Conservation (phyloP, 257 asterid genomes). For the Jasminum sambac region DNA sequence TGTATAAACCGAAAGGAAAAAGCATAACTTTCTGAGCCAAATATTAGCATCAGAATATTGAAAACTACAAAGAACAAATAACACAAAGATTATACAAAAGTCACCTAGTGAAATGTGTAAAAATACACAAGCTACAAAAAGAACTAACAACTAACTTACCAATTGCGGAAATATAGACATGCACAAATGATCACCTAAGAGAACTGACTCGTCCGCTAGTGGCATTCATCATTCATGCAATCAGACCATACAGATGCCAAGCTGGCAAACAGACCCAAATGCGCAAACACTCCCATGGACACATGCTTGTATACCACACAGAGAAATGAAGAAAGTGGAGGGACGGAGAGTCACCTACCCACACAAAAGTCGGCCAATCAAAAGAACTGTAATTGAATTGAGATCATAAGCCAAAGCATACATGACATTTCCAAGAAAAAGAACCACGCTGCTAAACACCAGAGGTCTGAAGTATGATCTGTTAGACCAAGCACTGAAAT, state of each 20-base stretch:
- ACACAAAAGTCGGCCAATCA: constrained; percentile 47
- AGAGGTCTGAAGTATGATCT: constrained; percentile 50
- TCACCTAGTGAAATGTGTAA: not conserved
- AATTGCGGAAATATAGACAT: not conserved
- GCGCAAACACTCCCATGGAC: not conserved
- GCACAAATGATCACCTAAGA: not conserved
- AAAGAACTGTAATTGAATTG: constrained; percentile 43
- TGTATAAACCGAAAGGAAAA: not conserved
- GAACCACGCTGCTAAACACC: constrained; percentile 52
- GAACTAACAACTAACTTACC: too few species aligned
- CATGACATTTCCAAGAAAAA: constrained; percentile 40
- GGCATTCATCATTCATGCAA: not conserved
- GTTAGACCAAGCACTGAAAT: constrained; percentile 65
- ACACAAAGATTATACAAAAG: not conserved
- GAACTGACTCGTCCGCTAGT: not conserved
- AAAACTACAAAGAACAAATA: not conserved
- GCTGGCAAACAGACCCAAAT: not conserved
- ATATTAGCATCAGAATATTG: not conserved
- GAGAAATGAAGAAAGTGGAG: not conserved
- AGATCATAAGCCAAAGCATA: constrained; percentile 63
- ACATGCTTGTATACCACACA: not conserved
- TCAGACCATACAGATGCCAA: not conserved
- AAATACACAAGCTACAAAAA: not conserved
- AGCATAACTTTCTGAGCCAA: not conserved
- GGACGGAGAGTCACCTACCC: constrained; percentile 36